Evolutionary conservation across 2,329 filamentous ascomycete genomes (phyloP), one percentile per base, ranked within the genome.

Genomic region (Aureobasidium leucospermi): DNA sequence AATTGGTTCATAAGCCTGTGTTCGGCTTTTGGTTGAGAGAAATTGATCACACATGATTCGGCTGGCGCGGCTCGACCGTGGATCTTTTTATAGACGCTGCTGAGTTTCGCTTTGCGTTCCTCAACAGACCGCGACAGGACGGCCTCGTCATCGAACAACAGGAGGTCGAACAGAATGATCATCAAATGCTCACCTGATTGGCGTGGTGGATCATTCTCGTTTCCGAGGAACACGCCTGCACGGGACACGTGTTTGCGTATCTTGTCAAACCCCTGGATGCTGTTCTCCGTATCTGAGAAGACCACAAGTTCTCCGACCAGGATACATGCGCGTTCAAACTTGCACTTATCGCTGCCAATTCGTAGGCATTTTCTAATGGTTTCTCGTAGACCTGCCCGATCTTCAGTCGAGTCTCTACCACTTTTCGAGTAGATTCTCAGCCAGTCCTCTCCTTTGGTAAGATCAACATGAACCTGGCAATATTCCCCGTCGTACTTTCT

Each of bases 371-470:
- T 75, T 42, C 79, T 77, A 59, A 96, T 84, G 1, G 80, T 80
- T 2, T 80, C 78, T 58, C 88, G 85, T 23, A 95, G 71, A 1
- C 76, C 77, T 10, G 71, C 65, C 36, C 88, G 82, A 70, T 96
- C 91, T 55, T 75, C 69, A 0, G 90, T 96, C 46, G 90, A 93
- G 65, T 96, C 89, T 69, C 94, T 95, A 60, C 91, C 90, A 67
- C 90, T 94, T 70, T 96, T 96, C 9, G 90, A 95, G 69, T 94
- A 96, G 32, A 96, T 93, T 63, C 87, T 86, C 31, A 96, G 84
- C 49, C 78, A 81, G 1, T 79, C 68, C 60, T 69, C 48, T 6
- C 75, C 74, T 52, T 81, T 83, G 8, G 76, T 75, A 6, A 89
- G 74, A 67, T 95, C 85, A 41, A 96, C 76, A 67, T 96, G 91